Conservation (phyloP, 805 yeast species). For the Cyberlindnera maritima region DNA sequence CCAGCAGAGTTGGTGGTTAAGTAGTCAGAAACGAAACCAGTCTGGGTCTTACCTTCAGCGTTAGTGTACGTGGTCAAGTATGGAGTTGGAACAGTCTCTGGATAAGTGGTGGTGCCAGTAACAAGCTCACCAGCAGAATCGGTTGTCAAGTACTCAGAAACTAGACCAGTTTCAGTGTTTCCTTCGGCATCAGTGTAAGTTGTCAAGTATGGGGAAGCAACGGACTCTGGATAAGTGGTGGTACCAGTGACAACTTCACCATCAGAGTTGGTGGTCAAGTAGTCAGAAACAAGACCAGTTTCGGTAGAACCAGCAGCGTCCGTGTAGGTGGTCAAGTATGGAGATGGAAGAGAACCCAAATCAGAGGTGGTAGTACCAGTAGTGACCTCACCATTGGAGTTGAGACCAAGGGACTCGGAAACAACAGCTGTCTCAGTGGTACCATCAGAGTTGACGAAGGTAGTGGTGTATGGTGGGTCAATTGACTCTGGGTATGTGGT, state of each 20-base stretch:
- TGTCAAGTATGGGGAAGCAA: constrained; percentile 12
- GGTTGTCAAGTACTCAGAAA: constrained; percentile 6
- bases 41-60: constrained; percentile 6
- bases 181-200: constrained; percentile 13
- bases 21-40: constrained; percentile 8
- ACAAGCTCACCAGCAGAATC: constrained; percentile 5
- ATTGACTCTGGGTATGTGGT: constrained; percentile 2
- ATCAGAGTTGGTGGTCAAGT: constrained; percentile 3
- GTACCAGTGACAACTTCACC: constrained; percentile 1
- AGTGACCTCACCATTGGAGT: no score
- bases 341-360: background rate
- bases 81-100: background rate
- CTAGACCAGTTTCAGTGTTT: constrained; percentile 5
- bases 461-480: no score
- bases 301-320: constrained; percentile 5
- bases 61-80: constrained; percentile 13
- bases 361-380: no score
- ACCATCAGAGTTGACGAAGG: no score
- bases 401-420: no score
- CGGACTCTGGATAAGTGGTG: constrained; percentile 4
- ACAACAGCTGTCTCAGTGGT: no score
- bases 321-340: constrained; percentile 11
- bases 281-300: constrained; percentile 7
- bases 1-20: constrained; percentile 6
- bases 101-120: constrained; percentile 7